phyloP scores from a whole-genome alignment of 495 filamentous ascomycete species.

The Astrothelium subdiscretum region DNA sequence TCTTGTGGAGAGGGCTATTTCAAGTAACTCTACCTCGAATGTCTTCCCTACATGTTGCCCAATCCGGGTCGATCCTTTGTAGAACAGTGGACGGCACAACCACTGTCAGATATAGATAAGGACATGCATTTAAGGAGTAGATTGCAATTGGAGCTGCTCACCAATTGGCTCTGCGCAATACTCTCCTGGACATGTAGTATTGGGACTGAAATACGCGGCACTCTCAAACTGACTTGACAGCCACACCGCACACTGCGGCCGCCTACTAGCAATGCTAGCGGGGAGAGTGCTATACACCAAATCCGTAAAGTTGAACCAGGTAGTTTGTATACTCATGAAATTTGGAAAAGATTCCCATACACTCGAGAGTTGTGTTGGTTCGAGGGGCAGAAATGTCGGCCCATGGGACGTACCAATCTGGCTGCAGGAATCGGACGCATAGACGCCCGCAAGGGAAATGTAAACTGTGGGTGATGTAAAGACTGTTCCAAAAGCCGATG shows the following conservation, averaged over 20 bases:
- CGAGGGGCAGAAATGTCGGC: constrained; percentile 2
- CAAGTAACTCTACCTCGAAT: background rate
- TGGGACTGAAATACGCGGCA: background rate
- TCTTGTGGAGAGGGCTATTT: background rate
- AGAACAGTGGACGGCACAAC: background rate
- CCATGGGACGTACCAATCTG: background rate
- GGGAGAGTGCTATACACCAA: constrained; percentile 1
- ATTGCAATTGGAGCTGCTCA: background rate
- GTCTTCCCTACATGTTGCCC: background rate
- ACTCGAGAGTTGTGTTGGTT: constrained; percentile 4
- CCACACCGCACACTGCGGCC: constrained; percentile 1
- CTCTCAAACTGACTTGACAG: background rate
- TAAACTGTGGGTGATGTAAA: too few relatives aligned
- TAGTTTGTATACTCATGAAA: background rate
- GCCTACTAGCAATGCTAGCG: constrained; percentile 2
- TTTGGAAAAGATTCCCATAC: background rate
- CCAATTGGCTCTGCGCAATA: constrained; percentile 1
- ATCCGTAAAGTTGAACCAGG: constrained; percentile 6
- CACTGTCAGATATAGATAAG: constrained; percentile 8
- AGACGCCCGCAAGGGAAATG: constrained; percentile 4
- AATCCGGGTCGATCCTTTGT: background rate
- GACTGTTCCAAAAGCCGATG: background rate
- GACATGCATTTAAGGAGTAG: background rate
- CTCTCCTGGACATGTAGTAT: background rate
- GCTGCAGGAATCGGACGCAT: constrained; percentile 9